These are phyloP conservation scores for Onygena corvina DNA, from an alignment of 2,329 filamentous ascomycete species.

Conservation along the genomic window DNA sequence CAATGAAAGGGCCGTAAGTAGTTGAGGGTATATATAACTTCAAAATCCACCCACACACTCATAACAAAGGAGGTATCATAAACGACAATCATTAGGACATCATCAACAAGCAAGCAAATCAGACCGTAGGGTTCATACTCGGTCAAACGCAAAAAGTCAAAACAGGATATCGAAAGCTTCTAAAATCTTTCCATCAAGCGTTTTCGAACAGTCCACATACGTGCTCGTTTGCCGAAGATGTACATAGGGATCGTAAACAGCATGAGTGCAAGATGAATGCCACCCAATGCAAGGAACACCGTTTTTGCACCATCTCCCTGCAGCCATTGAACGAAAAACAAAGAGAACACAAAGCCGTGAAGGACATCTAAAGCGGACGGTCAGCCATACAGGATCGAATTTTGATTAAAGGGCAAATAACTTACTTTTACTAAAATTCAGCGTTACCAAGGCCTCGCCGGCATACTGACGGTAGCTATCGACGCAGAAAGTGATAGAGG, in stretches of 20 bases:
- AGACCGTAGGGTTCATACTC: neutral
- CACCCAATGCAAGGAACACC: conserved; percentile 71
- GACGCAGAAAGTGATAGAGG: conserved; percentile 84
- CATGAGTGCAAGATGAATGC: conserved; percentile 69
- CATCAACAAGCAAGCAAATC: conserved; percentile 6
- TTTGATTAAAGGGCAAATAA: conserved; percentile 12
- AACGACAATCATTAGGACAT: neutral
- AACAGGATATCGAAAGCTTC: conserved; percentile 6
- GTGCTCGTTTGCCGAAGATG: conserved; percentile 75
- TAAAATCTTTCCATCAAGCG: conserved; percentile 73
- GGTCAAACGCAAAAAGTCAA: conserved; percentile 1
- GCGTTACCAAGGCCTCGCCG: conserved; percentile 81
- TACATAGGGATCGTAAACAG: conserved; percentile 79
- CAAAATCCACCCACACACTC: conserved; percentile 6
- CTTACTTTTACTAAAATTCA: conserved; percentile 82
- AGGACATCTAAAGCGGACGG: conserved; percentile 50
- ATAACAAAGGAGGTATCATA: neutral
- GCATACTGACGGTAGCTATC: conserved; percentile 90
- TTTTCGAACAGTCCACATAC: conserved; percentile 88
- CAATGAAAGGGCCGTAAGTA: neutral
- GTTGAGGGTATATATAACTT: conserved; percentile 2
- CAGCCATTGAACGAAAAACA: conserved; percentile 83
- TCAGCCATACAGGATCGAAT: conserved; percentile 7
- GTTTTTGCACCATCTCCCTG: conserved; percentile 58
- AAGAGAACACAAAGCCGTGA: conserved; percentile 74